These are phyloP conservation scores for Pecoramyces ruminantium DNA, from an alignment of 192 early-diverging fungal species.

Conservation along the genomic window DNA sequence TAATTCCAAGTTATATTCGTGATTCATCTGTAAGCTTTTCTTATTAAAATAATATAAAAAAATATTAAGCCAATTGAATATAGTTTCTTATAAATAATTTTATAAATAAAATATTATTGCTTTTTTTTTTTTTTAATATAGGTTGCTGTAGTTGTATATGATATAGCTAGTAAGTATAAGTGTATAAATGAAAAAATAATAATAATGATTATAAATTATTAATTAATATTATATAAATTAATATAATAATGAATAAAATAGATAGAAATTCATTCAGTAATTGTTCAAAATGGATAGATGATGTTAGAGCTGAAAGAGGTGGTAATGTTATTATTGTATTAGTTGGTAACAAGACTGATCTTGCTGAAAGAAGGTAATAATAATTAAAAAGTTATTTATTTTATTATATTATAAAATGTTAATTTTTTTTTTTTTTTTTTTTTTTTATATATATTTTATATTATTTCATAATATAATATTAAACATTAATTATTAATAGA, in stretches of 20 bases:
- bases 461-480: background rate
- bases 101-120: slow-evolving; percentile 46
- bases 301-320: slow-evolving; percentile 94
- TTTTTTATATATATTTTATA: background rate
- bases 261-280: slow-evolving; percentile 91
- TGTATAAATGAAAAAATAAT: background rate
- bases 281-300: slow-evolving; percentile 97
- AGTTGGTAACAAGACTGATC: slow-evolving; percentile 97
- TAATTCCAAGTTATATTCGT: slow-evolving; percentile 96
- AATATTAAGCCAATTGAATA: too few species aligned
- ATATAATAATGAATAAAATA: slow-evolving; percentile 8
- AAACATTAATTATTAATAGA: slow-evolving; percentile 11
- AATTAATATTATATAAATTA: background rate
- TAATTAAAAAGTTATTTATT: background rate
- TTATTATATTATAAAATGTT: slow-evolving; percentile 1
- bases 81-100: too few species aligned
- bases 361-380: slow-evolving; percentile 79
- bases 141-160: background rate
- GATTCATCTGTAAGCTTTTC: slow-evolving; percentile 97
- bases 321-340: slow-evolving; percentile 96
- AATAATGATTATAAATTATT: background rate
- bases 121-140: slow-evolving; percentile 3
- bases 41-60: too few species aligned
- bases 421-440: background rate
- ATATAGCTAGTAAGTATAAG: background rate